Evolutionary conservation across 179 eudicot genomes (phyloP).

Genomic region (Carnegiea gigantea): DNA sequence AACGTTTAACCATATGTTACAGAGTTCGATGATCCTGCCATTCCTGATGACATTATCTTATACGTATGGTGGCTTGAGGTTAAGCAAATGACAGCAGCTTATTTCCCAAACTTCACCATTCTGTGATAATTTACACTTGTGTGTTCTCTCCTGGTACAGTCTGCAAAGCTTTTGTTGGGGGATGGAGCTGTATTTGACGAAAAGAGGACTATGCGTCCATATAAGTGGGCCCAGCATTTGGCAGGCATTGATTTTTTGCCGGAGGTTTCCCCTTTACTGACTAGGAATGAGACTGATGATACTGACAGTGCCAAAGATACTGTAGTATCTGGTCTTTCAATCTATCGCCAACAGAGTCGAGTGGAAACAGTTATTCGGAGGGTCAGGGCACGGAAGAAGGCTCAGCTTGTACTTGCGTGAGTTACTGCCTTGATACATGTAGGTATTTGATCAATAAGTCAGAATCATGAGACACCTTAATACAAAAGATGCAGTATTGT

Average conservation of each 20-base stretch:
- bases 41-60: neutral
- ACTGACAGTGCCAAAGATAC: conserved; percentile 49
- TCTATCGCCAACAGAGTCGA: conserved; percentile 84
- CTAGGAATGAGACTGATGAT: conserved; percentile 38
- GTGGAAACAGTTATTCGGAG: conserved; percentile 81
- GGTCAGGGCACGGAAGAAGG: conserved; percentile 80
- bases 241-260: conserved; percentile 95
- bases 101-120: conserved; percentile 5
- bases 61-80: neutral
- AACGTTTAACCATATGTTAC: neutral
- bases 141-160: conserved; percentile 38
- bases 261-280: conserved; percentile 69
- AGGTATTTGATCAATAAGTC: conserved; percentile 26
- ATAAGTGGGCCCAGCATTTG: conserved; percentile 95
- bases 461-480: neutral
- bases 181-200: conserved; percentile 62
- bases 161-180: conserved; percentile 71
- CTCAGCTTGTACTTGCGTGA: conserved; percentile 93
- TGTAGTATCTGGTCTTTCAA: conserved; percentile 68
- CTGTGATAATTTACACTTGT: neutral
- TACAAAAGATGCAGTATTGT: conserved; percentile 19
- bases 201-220: conserved; percentile 66
- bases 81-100: neutral
- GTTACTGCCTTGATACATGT: conserved; percentile 56
- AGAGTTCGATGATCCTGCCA: conserved; percentile 17